Evolutionary conservation across 177 flowering plant genomes (phyloP), one percentile per base, ranked within the genome.

Genomic region (Vitis hybrid): DNA sequence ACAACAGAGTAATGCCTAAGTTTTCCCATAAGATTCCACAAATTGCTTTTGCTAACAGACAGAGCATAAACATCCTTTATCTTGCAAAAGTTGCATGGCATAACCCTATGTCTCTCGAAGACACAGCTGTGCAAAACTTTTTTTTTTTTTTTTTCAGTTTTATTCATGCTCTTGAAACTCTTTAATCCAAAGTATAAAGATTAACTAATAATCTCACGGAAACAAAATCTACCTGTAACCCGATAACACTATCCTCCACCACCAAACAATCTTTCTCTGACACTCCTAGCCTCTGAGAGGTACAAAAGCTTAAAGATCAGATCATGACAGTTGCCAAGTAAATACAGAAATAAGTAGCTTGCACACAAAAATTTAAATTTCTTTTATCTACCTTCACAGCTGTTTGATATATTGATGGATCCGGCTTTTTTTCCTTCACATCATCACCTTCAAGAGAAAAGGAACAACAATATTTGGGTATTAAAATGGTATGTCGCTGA

Each of bases 381-480:
- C 5, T 14, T 17, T 14, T 12, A 58, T 60, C 69, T 75, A 88
- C 98, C 91, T 86, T 84, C 50, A 88, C 75, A 74, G 99, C 98
- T 62, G 88, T 85, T 26, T 83, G n/a, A 75, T 95, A 95, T 60
- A 95, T 95, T 67, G 86, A 87, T n/a, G 99, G 97, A 80, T 95
- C 92, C 15, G 98, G 98, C 75, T 93, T 93, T 82, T 93, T 95
- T 79, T 87, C 87, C 83, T 87, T 88, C 68, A 93, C 99, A 80
- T 95, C 99, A 77, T 95, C 98, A 65, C 99, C 99, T 95, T 69
- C 68, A 78, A 55, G 64, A 26, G 32, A 17, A 56, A 62, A 56
- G 26, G 3, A 77, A 65, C 65, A 45, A 60, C 40, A 64, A 3
- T 49, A 59, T 54, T 56, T 34, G 26, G 52, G 12, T 61, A 61